Evolutionary conservation across 2,329 filamentous ascomycete genomes (phyloP).

Genomic region (Hymenoscyphus linearis): DNA sequence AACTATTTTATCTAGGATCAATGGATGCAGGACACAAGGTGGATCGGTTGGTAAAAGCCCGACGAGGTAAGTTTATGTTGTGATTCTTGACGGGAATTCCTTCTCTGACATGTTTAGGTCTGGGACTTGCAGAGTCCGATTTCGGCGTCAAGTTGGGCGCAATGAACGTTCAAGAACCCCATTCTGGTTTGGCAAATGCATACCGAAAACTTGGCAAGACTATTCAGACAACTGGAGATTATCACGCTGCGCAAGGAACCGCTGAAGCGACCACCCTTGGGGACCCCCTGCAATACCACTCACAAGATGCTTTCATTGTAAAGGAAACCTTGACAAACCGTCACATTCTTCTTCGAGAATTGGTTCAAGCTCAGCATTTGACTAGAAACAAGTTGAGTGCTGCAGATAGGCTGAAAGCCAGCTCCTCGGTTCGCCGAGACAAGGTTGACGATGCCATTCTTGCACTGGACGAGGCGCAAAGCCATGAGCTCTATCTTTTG

Average conservation of each 20-base stretch:
- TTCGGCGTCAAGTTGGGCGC: conserved; percentile 84
- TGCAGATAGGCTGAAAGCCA: conserved; percentile 82
- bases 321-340: conserved; percentile 98
- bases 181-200: conserved; percentile 79
- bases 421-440: conserved; percentile 80
- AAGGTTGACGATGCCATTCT: conserved; percentile 98
- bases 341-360: conserved; percentile 90
- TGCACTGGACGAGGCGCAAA: conserved; percentile 79
- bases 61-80: conserved; percentile 62
- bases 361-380: conserved; percentile 82
- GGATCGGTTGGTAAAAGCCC: conserved; percentile 85
- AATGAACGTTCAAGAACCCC: conserved; percentile 86
- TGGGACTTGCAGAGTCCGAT: conserved; percentile 87
- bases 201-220: conserved; percentile 94
- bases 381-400: conserved; percentile 79
- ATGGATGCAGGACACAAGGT: conserved; percentile 99
- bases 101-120: conserved; percentile 51
- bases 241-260: conserved; percentile 91
- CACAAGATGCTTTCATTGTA: conserved; percentile 91
- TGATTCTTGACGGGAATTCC: neutral
- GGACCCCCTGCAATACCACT: conserved; percentile 92
- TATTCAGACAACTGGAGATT: conserved; percentile 90
- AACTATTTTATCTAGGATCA: conserved; percentile 88
- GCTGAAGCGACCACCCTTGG: conserved; percentile 92
- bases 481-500: conserved; percentile 72